A percentile compares a stretch with the other conserved stretches of the same genome.
Conservation (phyloP, 2,329 filamentous ascomycete genomes). For the Talaromyces albobiverticillius region DNA sequence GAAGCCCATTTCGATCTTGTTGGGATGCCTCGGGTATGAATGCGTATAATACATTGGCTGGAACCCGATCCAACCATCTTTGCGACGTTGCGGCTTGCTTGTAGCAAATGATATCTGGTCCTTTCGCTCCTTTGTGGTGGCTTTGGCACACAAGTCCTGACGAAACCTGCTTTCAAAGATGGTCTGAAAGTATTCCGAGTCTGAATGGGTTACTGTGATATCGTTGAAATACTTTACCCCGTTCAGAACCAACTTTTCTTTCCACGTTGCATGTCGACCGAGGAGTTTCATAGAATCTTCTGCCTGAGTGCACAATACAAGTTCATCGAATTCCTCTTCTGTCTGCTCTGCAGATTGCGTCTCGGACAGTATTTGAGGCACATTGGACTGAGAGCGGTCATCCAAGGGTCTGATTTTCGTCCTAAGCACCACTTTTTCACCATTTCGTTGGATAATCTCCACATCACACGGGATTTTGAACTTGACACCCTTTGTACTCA, state of each 20-base stretch:
- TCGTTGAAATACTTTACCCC: slow-evolving; percentile 64
- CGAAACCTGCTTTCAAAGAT: slow-evolving; percentile 57
- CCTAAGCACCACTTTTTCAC: not conserved
- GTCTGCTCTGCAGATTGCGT: not conserved
- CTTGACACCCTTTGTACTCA: slow-evolving; percentile 53
- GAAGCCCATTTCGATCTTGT: slow-evolving; percentile 63
- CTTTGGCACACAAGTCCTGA: slow-evolving; percentile 49
- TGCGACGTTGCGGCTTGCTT: slow-evolving; percentile 32
- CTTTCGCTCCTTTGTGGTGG: slow-evolving; percentile 40
- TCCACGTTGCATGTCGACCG: slow-evolving; percentile 51
- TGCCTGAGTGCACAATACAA: slow-evolving; percentile 56
- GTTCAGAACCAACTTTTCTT: slow-evolving; percentile 67
- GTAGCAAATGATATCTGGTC: slow-evolving; percentile 48
- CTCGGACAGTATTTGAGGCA: slow-evolving; percentile 3
- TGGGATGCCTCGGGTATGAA: slow-evolving; percentile 51
- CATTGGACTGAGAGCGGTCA: slow-evolving; percentile 1
- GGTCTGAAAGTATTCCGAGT: slow-evolving; percentile 56
- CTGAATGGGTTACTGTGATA: slow-evolving; percentile 60
- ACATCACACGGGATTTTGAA: slow-evolving; percentile 42
- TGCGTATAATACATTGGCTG: slow-evolving; percentile 62
- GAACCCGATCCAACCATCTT: slow-evolving; percentile 43
- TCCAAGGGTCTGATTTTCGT: not conserved
- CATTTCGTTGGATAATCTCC: slow-evolving; percentile 6
- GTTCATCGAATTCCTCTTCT: slow-evolving; percentile 54
- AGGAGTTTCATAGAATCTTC: slow-evolving; percentile 57